Evolutionary conservation across 306 rosid species (phyloP), one percentile per base, ranked within the genome.

Genomic region (Hippophae rhamnoides): DNA sequence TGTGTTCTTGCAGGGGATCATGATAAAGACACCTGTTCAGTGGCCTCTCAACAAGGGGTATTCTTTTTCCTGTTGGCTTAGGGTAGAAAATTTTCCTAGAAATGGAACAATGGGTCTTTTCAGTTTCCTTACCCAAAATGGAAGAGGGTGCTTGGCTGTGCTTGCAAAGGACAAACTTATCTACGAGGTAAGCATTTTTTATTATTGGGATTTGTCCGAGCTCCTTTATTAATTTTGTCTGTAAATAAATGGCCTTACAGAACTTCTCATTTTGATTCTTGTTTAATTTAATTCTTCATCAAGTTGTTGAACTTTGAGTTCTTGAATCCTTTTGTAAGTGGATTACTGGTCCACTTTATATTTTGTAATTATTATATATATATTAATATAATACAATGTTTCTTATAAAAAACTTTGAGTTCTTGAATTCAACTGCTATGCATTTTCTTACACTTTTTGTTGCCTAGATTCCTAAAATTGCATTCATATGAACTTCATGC

Each of bases 21-120:
- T 71, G 62, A 76, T 92, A 65, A 80, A 78, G 69, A 92, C 95
- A 1, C 96, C 98, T 63, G 67, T 87, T 69, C 98, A 87, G 78
- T 92, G 89, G 96, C 98, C 96, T 66, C 82, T 85, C 74, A 71
- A 72, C 56, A 92, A 85, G 80, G 98, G 98, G 0, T 92, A 83
- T 80, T 81, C 98, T 27, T 87, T 87, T 85, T 81, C 96, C 69
- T 87, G 96, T 58, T 92, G 98, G 98, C 89, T 92, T 54, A 81
- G 98, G 70, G 75, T 92, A 69, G 98, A 92, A 76, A 85, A 83
- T 78, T 92, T 92, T 66, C 98, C 96, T 71, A 71, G 79, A 57
- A 74, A 68, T 79, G 98, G 92, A 70, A 71, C 80, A 61, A 83
- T 92, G 98, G 93, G 96, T 63, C 89, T 92, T 68, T 92, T 92